phyloP scores from a whole-genome alignment of 2,329 filamentous ascomycete genomes.

The Aspergillus versicolor region DNA sequence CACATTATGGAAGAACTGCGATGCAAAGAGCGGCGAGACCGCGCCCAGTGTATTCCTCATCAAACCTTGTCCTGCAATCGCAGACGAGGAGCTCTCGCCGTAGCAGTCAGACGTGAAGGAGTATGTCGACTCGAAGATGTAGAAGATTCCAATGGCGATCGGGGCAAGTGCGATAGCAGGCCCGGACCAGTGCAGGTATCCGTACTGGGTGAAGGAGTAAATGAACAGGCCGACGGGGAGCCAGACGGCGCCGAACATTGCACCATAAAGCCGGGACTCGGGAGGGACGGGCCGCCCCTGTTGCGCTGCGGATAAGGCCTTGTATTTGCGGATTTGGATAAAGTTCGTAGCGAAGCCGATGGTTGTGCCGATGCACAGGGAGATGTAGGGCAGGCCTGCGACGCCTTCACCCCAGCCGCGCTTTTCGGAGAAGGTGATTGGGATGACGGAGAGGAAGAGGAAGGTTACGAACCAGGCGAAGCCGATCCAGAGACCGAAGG shows the following conservation, averaged over 20 bases:
- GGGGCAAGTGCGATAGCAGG: constrained; percentile 51
- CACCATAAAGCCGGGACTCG: constrained; percentile 51
- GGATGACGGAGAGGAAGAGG: constrained; percentile 54
- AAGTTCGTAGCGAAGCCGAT: constrained; percentile 51
- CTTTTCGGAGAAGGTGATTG: constrained; percentile 53
- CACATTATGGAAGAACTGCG: constrained; percentile 54
- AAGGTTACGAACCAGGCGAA: constrained; percentile 57
- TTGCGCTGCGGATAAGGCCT: constrained; percentile 34
- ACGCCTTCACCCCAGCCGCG: constrained; percentile 54
- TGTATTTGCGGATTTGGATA: constrained; percentile 53
- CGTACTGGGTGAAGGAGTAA: constrained; percentile 56
- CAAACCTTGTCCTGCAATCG: constrained; percentile 53
- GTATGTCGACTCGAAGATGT: constrained; percentile 46
- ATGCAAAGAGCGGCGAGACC: constrained; percentile 53
- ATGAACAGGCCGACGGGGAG: constrained; percentile 53
- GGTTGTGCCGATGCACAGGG: constrained; percentile 50
- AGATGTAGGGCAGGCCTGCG: constrained; percentile 53
- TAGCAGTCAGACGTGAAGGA: constrained; percentile 56
- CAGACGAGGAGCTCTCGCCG: constrained; percentile 40
- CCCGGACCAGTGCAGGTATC: constrained; percentile 49
- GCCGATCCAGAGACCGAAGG: constrained; percentile 53
- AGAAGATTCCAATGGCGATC: constrained; percentile 56
- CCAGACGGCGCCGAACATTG: constrained; percentile 49
- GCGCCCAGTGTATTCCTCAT: constrained; percentile 56
- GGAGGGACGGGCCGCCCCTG: constrained; percentile 34